Base-by-base conservation (phyloP, 1,284 basidiomycete genomes). In the Tetrapyrgos nigripes region DNA sequence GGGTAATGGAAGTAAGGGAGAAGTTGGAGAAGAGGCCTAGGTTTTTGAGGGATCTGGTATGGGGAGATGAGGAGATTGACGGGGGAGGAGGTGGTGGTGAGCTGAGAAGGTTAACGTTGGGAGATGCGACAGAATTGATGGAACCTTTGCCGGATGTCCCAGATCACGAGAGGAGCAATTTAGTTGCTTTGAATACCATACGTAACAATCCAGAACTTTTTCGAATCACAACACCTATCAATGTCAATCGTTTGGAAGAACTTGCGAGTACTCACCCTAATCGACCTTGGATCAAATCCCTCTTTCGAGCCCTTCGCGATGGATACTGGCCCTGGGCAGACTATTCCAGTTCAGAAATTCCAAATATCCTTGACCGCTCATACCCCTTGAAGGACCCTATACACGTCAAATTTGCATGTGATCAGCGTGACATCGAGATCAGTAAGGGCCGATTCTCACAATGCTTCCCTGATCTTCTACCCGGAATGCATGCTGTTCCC, bases 401-500 rank as follows among this genome's bases (percentile, higher is more conserved):
- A 13, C 58, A 70, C 43, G 43, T 53, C 2, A 33, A 59, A 1
- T 79, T 79, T 45, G 27, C 77, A 0, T 46, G 60, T 1, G n/a
- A 65, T 0, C 77, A 80, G 51, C 64, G 72, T 1, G 65, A 73
- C 2, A 62, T 65, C 2, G 79, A 83, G 55, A 61, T 76, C 0
- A 9, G 11, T 1, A 55, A 68, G 1, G 72, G 66, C 0, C 68
- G 75, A 0, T 82, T 72, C 50, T 83, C 81, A 1, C 13, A 28
- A 0, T n/a, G 72, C 1, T 79, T 83, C 53, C 56, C 65, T 0
- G 58, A 74, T 0, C 68, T 84, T 0, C 63, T 80, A 0, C 77
- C 77, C 0, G 81, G 82, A 0, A 84, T 84, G 80, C 75, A 77
- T 46, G 68, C 62, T 9, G 74, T 75, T 64, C 81, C 81, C 0